A percentile compares a stretch with the other conserved stretches of the same genome.
Evolutionary conservation across 768 basidiomycete species (phyloP).

Genomic region (Leccinum sublutescens): DNA sequence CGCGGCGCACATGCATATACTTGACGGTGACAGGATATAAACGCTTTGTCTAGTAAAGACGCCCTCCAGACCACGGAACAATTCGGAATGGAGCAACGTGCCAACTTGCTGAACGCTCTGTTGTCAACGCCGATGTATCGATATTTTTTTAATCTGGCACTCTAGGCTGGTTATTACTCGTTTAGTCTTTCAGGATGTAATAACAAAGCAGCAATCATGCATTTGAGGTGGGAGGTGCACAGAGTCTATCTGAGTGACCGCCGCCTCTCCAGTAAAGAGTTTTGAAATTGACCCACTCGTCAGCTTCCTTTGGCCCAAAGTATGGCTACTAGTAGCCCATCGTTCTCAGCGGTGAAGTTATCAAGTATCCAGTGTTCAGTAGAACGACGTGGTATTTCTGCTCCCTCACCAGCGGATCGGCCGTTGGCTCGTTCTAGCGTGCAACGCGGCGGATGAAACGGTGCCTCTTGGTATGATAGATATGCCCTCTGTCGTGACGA

Average conservation of each 20-base stretch:
- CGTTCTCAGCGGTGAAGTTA: slow-evolving; percentile 14
- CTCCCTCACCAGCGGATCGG: slow-evolving; percentile 9
- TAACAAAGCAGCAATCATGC: slow-evolving; percentile 11
- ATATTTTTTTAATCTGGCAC: neutral
- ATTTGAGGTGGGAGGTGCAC: slow-evolving; percentile 9
- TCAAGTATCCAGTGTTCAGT: slow-evolving; percentile 37
- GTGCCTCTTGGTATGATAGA: slow-evolving; percentile 28
- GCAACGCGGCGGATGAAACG: slow-evolving; percentile 6
- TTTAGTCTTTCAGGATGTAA: slow-evolving; percentile 3
- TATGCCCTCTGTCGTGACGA: slow-evolving; percentile 65
- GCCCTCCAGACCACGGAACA: slow-evolving; percentile 7
- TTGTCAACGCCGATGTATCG: neutral
- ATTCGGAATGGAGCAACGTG: slow-evolving; percentile 25
- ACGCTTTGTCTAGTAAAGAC: slow-evolving; percentile 10
- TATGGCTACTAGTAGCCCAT: slow-evolving; percentile 10
- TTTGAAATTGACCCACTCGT: slow-evolving; percentile 49
- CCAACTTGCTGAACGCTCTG: slow-evolving; percentile 10
- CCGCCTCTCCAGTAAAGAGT: slow-evolving; percentile 40
- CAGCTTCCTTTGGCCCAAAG: slow-evolving; percentile 28
- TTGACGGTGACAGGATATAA: slow-evolving; percentile 16
- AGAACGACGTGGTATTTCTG: slow-evolving; percentile 31
- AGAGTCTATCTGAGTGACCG: slow-evolving; percentile 25
- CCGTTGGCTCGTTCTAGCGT: neutral
- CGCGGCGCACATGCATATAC: slow-evolving; percentile 19
- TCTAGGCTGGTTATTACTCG: slow-evolving; percentile 19